Base-by-base conservation (phyloP, 176 grass and related monocot genomes). In the Eragrostis curvula region DNA sequence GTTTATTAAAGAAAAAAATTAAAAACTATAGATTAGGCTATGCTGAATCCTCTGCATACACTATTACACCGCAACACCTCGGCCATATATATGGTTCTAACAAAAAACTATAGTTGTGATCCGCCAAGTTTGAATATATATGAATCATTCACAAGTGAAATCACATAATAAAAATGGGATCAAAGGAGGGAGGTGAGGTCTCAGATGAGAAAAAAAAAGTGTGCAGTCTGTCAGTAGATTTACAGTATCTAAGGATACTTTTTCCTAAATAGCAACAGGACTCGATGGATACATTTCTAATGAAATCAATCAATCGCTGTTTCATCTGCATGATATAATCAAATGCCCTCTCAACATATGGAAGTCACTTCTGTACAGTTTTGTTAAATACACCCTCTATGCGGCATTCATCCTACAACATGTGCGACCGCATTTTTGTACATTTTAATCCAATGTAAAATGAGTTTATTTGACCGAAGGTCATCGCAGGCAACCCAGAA, bases 401-500 rank as follows among this genome's bases (percentile, higher is more conserved):
- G n/a, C n/a, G n/a, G n/a, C n/a, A n/a, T n/a, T n/a, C n/a, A n/a
- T n/a, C n/a, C n/a, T n/a, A n/a, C n/a, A n/a, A n/a, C n/a, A n/a
- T n/a, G n/a, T n/a, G 32, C 32, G 32, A 4, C 32, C 32, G 4
- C 32, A 36, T 36, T 36, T 36, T 36, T 36, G 32, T 36, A 36
- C 32, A 36, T 36, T 36, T 36, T 36, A 36, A 36, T 2, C 32
- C 32, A 36, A 36, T 36, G 32, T 36, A 42, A 75, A 58, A 77
- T 41, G 23, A 18, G 5, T 44, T 60, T 60, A 23, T 28, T 2
- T 43, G 25, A 62, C 15, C 56, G 39, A 51, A 52, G 20, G 20
- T 51, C 52, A 18, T 73, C 56, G 67, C 57, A 73, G 68, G 64
- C 27, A 73, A n/a, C 23, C 66, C 39, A 71, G 78, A 85, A 41